Conservation (phyloP, 2,329 filamentous ascomycete genomes). For the Phaeosphaeriaceae sp. region DNA sequence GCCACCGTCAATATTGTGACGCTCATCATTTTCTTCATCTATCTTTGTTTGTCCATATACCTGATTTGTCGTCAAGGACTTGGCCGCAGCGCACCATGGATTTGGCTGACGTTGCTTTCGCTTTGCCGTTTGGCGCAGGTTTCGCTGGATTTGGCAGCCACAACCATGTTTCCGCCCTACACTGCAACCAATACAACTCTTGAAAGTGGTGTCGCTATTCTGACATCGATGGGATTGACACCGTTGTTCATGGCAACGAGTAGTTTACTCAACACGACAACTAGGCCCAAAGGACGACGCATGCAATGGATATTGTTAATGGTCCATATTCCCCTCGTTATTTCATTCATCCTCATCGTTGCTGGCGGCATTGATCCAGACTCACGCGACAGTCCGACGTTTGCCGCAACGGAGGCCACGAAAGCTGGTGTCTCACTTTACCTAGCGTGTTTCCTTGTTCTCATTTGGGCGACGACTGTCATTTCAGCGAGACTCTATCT, state of each 20-base stretch:
- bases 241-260: conserved; percentile 45
- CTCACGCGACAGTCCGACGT: conserved; percentile 38
- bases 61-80: conserved; percentile 40
- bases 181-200: conserved; percentile 34
- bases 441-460: conserved; percentile 40
- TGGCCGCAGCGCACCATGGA: conserved; percentile 43
- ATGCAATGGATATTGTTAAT: conserved; percentile 48
- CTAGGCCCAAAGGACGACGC: conserved; percentile 42
- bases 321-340: conserved; percentile 39
- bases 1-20: conserved; percentile 44
- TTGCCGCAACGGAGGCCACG: conserved; percentile 42
- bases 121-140: conserved; percentile 45
- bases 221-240: conserved; percentile 45
- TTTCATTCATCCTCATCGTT: conserved; percentile 45
- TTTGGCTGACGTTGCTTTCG: conserved; percentile 39
- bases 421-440: conserved; percentile 45
- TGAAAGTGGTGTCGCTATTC: conserved; percentile 43
- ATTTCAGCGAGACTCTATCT: conserved; percentile 45
- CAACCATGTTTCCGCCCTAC: conserved; percentile 30
- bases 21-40: conserved; percentile 41
- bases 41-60: conserved; percentile 35
- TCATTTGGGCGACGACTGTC: conserved; percentile 45
- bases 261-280: conserved; percentile 42
- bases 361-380: conserved; percentile 45
- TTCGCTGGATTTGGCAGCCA: conserved; percentile 44